These are phyloP conservation scores for Ammopiptanthus mongolicus DNA, from an alignment of 306 rosid genomes.

Conservation along the genomic window DNA sequence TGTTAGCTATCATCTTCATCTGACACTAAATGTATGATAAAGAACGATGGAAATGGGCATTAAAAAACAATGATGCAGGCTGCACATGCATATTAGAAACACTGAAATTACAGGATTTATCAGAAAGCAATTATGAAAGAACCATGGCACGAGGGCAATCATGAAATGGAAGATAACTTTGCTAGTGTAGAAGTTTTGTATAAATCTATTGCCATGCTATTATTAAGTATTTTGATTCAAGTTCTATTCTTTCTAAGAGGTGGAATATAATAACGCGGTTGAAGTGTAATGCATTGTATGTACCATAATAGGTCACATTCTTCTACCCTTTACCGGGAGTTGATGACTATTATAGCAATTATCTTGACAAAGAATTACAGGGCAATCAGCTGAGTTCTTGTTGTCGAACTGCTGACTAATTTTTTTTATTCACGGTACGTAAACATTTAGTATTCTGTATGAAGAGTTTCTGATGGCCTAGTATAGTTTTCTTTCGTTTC, in stretches of 20 bases:
- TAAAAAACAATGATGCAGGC: not conserved
- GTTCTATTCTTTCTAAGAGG: too few relatives aligned
- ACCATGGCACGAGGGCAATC: not conserved
- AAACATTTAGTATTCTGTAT: not conserved
- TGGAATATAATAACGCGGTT: too few relatives aligned
- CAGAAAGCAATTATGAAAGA: not conserved
- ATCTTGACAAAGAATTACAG: too few relatives aligned
- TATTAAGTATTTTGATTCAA: too few relatives aligned
- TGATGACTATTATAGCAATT: too few relatives aligned
- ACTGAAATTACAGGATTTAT: not conserved
- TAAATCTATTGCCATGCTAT: too few relatives aligned
- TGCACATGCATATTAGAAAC: constrained; percentile 9
- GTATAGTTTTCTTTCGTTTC: not conserved
- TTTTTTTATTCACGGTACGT: not conserved
- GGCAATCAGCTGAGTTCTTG: not conserved
- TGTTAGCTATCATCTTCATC: not conserved
- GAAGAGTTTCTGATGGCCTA: not conserved
- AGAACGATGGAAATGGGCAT: not conserved
- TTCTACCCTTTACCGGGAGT: too few relatives aligned
- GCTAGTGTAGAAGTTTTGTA: too few relatives aligned
- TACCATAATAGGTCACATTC: too few relatives aligned
- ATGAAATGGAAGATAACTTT: not conserved
- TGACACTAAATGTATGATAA: not conserved
- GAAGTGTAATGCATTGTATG: too few relatives aligned
- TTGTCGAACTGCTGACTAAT: not conserved